phyloP scores from a whole-genome alignment of 1,139 yeast species.

The Geotrichum europaeum region DNA sequence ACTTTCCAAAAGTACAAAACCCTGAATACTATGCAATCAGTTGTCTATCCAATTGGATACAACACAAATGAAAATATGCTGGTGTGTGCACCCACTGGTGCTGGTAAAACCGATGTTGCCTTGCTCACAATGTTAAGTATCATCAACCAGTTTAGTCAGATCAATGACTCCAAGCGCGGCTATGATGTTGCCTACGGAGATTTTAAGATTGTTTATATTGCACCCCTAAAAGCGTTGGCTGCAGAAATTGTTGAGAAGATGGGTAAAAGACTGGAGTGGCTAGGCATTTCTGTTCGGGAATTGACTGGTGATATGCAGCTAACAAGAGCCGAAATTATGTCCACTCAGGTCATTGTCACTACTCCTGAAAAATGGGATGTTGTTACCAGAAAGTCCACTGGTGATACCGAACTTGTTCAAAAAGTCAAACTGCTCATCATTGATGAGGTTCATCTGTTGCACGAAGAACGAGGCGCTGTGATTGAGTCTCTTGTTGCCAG shows the following conservation, averaged over 20 bases:
- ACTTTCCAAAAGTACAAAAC: constrained; percentile 76
- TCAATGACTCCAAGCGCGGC: constrained; percentile 44
- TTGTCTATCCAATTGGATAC: constrained; percentile 89
- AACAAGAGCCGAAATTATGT: constrained; percentile 71
- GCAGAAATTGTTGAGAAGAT: constrained; percentile 95
- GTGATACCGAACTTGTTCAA: constrained; percentile 80
- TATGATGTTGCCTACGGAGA: constrained; percentile 70
- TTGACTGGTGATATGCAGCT: constrained; percentile 97
- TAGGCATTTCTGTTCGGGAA: constrained; percentile 82
- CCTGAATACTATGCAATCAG: constrained; percentile 83
- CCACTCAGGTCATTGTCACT: constrained; percentile 88
- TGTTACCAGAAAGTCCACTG: constrained; percentile 81
- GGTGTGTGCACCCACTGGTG: constrained; percentile 99
- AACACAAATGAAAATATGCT: constrained; percentile 91
- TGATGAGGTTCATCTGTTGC: constrained; percentile 93
- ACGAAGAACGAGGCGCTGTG: constrained; percentile 97
- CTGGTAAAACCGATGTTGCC: constrained; percentile 98
- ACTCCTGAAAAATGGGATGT: constrained; percentile 99
- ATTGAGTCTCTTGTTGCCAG: constrained; percentile 94
- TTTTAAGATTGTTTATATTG: constrained; percentile 89
- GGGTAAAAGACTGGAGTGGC: constrained; percentile 68
- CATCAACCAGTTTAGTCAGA: constrained; percentile 59
- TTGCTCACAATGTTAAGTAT: constrained; percentile 74
- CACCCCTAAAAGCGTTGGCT: constrained; percentile 93
- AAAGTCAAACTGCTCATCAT: constrained; percentile 81